Evolutionary conservation across 1,284 basidiomycete genomes (phyloP).

Genomic region (Pisolithus thermaeus): DNA sequence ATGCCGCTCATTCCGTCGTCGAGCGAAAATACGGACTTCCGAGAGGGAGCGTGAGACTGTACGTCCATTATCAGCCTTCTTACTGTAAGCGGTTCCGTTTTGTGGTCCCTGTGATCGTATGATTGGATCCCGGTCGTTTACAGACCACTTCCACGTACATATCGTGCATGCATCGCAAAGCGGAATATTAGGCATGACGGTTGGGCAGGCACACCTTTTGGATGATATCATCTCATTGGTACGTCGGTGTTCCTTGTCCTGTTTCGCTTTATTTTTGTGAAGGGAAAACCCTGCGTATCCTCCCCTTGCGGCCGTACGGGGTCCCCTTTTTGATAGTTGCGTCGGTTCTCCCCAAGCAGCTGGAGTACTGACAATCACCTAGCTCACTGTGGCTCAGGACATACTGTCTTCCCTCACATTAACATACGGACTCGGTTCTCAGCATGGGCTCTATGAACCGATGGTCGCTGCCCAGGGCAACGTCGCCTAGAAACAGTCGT

Average conservation of each 20-base stretch:
- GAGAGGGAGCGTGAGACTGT: slow-evolving; percentile 66
- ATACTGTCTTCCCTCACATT: slow-evolving; percentile 70
- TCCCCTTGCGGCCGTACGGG: slow-evolving; percentile 38
- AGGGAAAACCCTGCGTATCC: neutral
- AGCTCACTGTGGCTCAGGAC: slow-evolving; percentile 30
- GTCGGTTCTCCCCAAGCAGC: no score
- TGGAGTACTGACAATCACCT: slow-evolving; percentile 25
- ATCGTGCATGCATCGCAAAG: slow-evolving; percentile 73
- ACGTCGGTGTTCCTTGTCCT: slow-evolving; percentile 20
- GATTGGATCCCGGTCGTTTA: neutral
- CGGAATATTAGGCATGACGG: slow-evolving; percentile 64
- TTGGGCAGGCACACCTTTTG: slow-evolving; percentile 90
- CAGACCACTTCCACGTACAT: slow-evolving; percentile 95
- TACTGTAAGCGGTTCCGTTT: slow-evolving; percentile 65
- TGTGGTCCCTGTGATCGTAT: neutral
- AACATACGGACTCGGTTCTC: slow-evolving; percentile 78
- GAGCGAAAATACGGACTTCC: slow-evolving; percentile 58
- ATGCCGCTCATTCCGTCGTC: slow-evolving; percentile 48
- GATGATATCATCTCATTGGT: slow-evolving; percentile 88
- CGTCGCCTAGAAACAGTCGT: neutral
- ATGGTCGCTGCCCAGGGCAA: slow-evolving; percentile 32
- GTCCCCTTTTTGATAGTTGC: slow-evolving; percentile 35
- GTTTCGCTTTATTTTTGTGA: neutral
- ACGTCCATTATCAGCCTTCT: slow-evolving; percentile 92
- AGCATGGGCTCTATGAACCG: slow-evolving; percentile 62